Evolutionary conservation across 495 filamentous ascomycete species (phyloP).

Genomic region (Astrocystis sublimbata): DNA sequence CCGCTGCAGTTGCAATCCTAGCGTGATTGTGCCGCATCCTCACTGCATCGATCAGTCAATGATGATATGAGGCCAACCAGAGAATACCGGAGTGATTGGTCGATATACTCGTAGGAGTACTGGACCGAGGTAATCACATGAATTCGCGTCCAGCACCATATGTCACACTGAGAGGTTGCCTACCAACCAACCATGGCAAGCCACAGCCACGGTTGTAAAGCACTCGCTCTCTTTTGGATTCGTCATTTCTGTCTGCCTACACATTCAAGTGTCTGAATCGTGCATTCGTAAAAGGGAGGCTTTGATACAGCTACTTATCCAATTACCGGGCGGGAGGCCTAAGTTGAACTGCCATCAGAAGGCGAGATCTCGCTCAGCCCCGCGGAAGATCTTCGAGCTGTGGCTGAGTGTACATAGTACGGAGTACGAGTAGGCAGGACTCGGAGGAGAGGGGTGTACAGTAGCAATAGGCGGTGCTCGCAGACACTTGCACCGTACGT

Average conservation of each 20-base stretch:
- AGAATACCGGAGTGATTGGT: not conserved
- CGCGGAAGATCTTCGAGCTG: not conserved
- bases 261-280: too few species aligned
- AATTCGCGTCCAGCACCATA: not conserved
- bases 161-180: not conserved
- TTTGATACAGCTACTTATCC: not conserved
- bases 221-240: too few species aligned
- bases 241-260: too few species aligned
- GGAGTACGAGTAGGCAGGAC: not conserved
- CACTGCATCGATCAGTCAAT: not conserved
- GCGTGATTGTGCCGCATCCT: conserved; percentile 2
- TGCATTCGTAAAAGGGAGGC: conserved; percentile 4
- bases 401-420: conserved; percentile 1
- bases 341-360: not conserved
- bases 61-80: not conserved
- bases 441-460: too few species aligned
- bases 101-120: not conserved
- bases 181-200: not conserved
- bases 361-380: conserved; percentile 3
- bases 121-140: too few species aligned
- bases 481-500: too few species aligned
- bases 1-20: conserved; percentile 7
- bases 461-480: too few species aligned
- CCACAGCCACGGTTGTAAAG: conserved; percentile 2
- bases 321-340: too few species aligned